Base-by-base conservation (phyloP, 768 basidiomycete genomes). In the Suillus clintonianus region DNA sequence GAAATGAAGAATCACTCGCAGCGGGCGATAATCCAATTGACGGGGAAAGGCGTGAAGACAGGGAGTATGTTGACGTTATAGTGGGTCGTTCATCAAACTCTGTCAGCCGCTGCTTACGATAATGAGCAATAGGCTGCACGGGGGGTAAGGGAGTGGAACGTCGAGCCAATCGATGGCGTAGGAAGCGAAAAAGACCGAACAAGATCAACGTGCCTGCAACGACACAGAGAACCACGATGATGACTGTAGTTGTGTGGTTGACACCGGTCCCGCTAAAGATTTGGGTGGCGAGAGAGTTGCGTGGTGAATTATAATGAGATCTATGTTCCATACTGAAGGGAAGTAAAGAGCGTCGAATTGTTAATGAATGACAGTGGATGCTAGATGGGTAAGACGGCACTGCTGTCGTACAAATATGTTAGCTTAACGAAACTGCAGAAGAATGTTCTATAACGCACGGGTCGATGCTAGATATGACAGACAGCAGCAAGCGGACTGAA, bases 91-190 rank as follows among this genome's bases (percentile, higher is more conserved):
- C 72, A 5, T 81, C 74, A 48, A 82, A 74, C 43, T 81, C 78
- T 10, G 81, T 75, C n/a, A 81, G 69, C 59, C 82, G 80, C 36
- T 81, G 82, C 65, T 85, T 82, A 15, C 89, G 82, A 60, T 85
- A 83, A 67, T 85, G 85, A 5, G 88, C 87, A 27, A 90, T 83
- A 17, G 86, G 84, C 66, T 89, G 89, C 13, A 85, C 79, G 15
- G 87, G 89, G 0, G 89, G 89, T 0, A 90, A 78, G 4, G 89
- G 89, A 0, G 71, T 76, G 1, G 80, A 70, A 32, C 71, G 69
- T 24, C 72, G 74, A 30, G 74, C 70, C 32, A 69, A 77, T 17
- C 58, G 67, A 51, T 78, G 77, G 43, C 76, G 76, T 59, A 83
- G 62, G 65, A 81, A 61, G 17, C 78, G 77, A 70, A 72, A 72